Percentiles rank a stretch among this genome's conserved stretches.
Conservation (phyloP, 192 early-diverging fungal species). For the Haplosporangium gracile region DNA sequence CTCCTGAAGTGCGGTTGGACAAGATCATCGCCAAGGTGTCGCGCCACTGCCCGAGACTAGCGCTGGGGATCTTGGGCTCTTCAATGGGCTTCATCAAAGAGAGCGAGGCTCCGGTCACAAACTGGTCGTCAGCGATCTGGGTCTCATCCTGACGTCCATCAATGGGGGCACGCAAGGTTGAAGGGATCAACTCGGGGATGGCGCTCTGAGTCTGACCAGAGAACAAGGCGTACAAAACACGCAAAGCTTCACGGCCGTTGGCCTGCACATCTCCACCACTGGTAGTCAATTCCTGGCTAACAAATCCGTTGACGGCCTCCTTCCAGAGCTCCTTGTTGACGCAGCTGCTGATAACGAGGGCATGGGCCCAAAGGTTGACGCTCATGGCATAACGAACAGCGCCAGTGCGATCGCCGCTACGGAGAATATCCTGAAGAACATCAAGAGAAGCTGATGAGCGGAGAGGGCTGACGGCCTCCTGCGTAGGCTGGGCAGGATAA, state of each 20-base stretch:
- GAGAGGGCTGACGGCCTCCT: slow-evolving; percentile 50
- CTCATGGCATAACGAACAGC: slow-evolving; percentile 65
- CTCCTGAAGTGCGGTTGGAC: slow-evolving; percentile 85
- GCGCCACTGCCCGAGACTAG: slow-evolving; percentile 76
- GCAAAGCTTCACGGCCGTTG: slow-evolving; percentile 62
- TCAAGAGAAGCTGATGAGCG: slow-evolving; percentile 56
- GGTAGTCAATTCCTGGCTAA: slow-evolving; percentile 65
- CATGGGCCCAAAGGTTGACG: slow-evolving; percentile 87
- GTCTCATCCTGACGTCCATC: neutral
- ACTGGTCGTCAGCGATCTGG: slow-evolving; percentile 25
- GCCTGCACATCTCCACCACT: slow-evolving; percentile 43
- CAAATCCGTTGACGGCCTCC: slow-evolving; percentile 81
- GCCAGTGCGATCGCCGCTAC: slow-evolving; percentile 69
- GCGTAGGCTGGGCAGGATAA: slow-evolving; percentile 52
- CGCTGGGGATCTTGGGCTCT: slow-evolving; percentile 27
- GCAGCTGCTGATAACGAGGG: slow-evolving; percentile 90
- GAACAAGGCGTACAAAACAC: slow-evolving; percentile 78
- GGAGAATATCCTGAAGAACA: slow-evolving; percentile 71
- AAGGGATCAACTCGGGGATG: slow-evolving; percentile 48
- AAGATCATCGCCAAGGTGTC: slow-evolving; percentile 82
- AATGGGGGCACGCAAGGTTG: slow-evolving; percentile 10
- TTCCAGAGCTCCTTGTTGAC: slow-evolving; percentile 88
- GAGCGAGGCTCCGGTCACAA: slow-evolving; percentile 42
- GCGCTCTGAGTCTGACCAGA: slow-evolving; percentile 69
- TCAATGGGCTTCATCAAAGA: slow-evolving; percentile 46